phyloP scores from a whole-genome alignment of 2,329 filamentous ascomycete genomes.

The Iodosphaeria phyllophila region DNA sequence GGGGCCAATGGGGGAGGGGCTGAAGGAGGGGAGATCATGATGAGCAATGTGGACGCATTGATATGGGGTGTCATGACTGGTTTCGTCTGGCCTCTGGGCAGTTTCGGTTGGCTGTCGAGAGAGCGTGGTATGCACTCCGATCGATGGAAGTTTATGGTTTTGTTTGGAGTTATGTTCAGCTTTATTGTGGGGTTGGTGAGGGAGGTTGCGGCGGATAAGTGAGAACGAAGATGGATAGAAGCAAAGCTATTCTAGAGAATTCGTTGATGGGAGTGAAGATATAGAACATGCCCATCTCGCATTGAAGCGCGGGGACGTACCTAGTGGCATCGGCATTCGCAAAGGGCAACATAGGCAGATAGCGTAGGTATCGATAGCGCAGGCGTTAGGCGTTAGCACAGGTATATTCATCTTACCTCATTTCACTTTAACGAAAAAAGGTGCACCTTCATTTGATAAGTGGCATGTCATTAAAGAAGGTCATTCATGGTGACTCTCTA shows the following conservation, averaged over 20 bases:
- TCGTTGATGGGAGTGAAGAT: too few species aligned
- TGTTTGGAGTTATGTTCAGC: conserved; percentile 58
- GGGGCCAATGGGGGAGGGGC: conserved; percentile 22
- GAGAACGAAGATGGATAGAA: background rate
- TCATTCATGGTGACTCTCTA: too few species aligned
- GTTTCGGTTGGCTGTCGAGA: conserved; percentile 65
- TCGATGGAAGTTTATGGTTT: conserved; percentile 70
- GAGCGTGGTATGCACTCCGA: conserved; percentile 79
- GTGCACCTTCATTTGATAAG: too few species aligned
- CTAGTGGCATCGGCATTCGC: background rate
- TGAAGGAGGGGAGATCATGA: conserved; percentile 22
- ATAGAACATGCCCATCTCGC: background rate
- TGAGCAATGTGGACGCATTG: conserved; percentile 61
- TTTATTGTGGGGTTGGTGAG: conserved; percentile 17
- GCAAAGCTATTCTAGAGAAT: background rate
- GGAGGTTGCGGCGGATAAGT: conserved; percentile 14
- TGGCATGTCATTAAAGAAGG: too few species aligned
- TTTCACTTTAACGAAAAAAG: too few species aligned
- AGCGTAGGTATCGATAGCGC: too few species aligned
- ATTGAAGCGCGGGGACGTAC: background rate
- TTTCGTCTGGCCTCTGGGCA: conserved; percentile 87
- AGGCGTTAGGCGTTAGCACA: too few species aligned
- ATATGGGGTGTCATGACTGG: conserved; percentile 77
- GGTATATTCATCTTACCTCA: too few species aligned
- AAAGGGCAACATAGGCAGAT: too few species aligned